Percentiles rank a stretch among this genome's conserved stretches.
Evolutionary conservation across 2,329 filamentous ascomycete genomes (phyloP).

Genomic region (Ophiocordyceps robertsii): DNA sequence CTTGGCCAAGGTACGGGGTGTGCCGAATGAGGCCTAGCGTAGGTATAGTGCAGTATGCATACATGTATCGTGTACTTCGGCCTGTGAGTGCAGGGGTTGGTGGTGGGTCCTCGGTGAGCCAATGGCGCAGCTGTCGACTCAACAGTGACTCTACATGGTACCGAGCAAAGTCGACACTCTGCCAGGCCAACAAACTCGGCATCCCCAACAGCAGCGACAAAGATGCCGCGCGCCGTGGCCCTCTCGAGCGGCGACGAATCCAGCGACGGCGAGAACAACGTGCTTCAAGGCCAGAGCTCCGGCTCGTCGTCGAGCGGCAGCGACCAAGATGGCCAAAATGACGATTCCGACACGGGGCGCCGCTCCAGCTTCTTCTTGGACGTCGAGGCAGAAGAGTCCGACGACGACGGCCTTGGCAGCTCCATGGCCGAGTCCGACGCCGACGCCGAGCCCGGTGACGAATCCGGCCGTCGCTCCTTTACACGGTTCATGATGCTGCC

Average conservation of each 20-base stretch:
- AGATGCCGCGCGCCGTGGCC: not conserved
- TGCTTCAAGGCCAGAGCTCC: too few relatives aligned
- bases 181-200: too few relatives aligned
- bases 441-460: not conserved
- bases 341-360: not conserved
- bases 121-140: too few relatives aligned
- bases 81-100: too few relatives aligned
- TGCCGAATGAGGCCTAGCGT: too few relatives aligned
- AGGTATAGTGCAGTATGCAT: too few relatives aligned
- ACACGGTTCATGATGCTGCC: conserved; percentile 14
- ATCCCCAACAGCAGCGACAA: not conserved
- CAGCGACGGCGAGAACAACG: not conserved
- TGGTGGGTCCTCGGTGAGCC: too few relatives aligned
- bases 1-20: too few relatives aligned
- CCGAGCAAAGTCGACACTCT: too few relatives aligned
- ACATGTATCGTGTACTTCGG: too few relatives aligned
- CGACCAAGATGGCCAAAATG: not conserved
- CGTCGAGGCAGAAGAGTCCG: conserved; percentile 5
- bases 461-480: conserved; percentile 6
- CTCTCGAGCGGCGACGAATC: not conserved
- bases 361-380: conserved; percentile 2
- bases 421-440: not conserved
- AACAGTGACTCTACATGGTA: too few relatives aligned
- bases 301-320: too few relatives aligned
- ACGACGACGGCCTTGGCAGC: not conserved